A percentile compares a stretch with the other conserved stretches of the same genome.
Evolutionary conservation across 2,329 filamentous ascomycete species (phyloP).

Genomic region (Curvularia sp.): DNA sequence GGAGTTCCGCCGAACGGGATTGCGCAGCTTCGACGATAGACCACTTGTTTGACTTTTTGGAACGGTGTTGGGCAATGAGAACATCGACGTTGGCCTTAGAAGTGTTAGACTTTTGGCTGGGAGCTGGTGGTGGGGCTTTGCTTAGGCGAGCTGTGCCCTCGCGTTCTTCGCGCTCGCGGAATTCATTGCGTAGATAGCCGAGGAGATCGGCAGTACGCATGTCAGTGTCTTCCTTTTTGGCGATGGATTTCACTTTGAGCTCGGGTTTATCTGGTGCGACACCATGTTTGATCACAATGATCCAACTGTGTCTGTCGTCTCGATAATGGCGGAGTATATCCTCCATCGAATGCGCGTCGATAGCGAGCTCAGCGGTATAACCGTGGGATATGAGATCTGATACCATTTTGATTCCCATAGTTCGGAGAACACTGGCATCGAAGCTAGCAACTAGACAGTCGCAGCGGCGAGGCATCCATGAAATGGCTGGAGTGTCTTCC

Average conservation of each 20-base stretch:
- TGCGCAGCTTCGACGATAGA: slow-evolving; percentile 83
- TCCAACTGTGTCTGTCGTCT: slow-evolving; percentile 82
- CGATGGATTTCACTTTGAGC: slow-evolving; percentile 79
- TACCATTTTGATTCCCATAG: slow-evolving; percentile 77
- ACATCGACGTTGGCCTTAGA: slow-evolving; percentile 75
- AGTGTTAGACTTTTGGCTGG: slow-evolving; percentile 18
- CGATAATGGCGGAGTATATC: slow-evolving; percentile 78
- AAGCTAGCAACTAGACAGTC: slow-evolving; percentile 92
- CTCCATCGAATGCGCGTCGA: slow-evolving; percentile 78
- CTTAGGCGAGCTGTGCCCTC: slow-evolving; percentile 54
- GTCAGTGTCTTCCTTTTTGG: slow-evolving; percentile 78
- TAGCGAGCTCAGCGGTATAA: slow-evolving; percentile 86
- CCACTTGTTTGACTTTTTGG: slow-evolving; percentile 89
- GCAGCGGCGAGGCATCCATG: slow-evolving; percentile 64
- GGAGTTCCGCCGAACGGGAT: slow-evolving; percentile 64
- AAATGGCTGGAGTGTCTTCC: slow-evolving; percentile 55
- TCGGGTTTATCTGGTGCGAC: slow-evolving; percentile 60
- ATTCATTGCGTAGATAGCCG: slow-evolving; percentile 79
- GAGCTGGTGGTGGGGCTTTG: slow-evolving; percentile 33
- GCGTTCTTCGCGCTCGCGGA: slow-evolving; percentile 76
- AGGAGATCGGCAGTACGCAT: slow-evolving; percentile 75
- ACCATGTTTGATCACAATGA: slow-evolving; percentile 85
- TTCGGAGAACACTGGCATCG: slow-evolving; percentile 76
- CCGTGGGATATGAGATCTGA: slow-evolving; percentile 81
- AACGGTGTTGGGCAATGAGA: slow-evolving; percentile 80